These are phyloP conservation scores for Rosa multiflora DNA, from an alignment of 306 rosid species.

Conservation along the genomic window DNA sequence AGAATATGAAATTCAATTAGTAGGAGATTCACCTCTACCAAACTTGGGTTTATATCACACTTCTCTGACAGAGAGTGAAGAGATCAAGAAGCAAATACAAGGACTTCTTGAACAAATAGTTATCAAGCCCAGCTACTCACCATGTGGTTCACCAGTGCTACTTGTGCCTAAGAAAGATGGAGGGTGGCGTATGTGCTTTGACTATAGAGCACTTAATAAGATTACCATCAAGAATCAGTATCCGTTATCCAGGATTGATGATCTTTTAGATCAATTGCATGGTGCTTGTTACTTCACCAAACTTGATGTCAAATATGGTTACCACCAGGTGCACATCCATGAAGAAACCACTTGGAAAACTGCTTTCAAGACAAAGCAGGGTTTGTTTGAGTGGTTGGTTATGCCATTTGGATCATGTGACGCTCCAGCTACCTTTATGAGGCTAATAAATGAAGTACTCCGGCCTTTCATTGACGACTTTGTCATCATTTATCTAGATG, in stretches of 20 bases:
- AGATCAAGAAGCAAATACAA: slow-evolving; percentile 1
- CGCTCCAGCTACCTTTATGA: neutral
- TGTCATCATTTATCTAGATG: neutral
- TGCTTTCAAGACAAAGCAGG: neutral
- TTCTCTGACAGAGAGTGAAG: neutral
- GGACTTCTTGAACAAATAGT: slow-evolving; percentile 2
- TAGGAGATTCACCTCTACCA: slow-evolving; percentile 9
- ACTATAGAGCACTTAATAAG: neutral
- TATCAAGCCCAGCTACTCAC: neutral
- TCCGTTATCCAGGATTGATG: neutral
- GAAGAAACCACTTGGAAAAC: neutral
- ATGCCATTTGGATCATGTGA: neutral
- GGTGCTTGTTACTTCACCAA: slow-evolving; percentile 3
- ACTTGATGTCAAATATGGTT: neutral
- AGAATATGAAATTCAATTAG: neutral
- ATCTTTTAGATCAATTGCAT: neutral
- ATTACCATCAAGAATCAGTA: neutral
- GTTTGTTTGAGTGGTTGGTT: neutral
- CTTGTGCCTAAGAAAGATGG: neutral
- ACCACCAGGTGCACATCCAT: neutral
- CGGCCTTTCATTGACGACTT: neutral
- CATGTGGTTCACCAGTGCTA: neutral
- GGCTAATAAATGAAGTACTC: neutral
- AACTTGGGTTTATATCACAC: neutral
- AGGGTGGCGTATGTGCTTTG: neutral